Conservation (phyloP, 139 green algal genomes). For the Chlorella vulgaris region DNA sequence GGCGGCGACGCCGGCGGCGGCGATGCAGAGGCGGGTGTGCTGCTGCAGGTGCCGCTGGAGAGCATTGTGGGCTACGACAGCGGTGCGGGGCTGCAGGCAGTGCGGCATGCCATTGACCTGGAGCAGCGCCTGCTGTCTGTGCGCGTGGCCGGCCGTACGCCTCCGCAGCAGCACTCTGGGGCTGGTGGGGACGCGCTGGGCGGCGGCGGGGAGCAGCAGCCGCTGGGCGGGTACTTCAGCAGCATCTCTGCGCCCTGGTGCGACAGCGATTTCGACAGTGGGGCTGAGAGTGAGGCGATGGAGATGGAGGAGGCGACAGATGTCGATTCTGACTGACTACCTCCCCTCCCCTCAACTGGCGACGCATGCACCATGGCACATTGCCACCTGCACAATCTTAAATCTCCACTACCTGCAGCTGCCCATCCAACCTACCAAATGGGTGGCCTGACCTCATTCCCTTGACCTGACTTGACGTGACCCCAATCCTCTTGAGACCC, state of each 20-base stretch:
- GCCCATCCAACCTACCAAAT: too few relatives aligned
- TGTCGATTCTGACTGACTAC: constrained; percentile 37
- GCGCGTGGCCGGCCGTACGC: neutral
- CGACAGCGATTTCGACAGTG: constrained; percentile 50
- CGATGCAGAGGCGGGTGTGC: constrained; percentile 5
- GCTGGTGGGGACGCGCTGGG: neutral
- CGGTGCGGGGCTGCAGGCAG: constrained; percentile 25
- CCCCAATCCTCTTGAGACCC: too few relatives aligned
- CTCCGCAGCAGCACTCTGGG: neutral
- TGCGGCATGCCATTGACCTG: constrained; percentile 40
- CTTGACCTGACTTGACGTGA: too few relatives aligned
- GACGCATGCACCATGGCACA: too few relatives aligned
- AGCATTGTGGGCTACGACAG: constrained; percentile 52
- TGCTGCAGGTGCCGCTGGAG: constrained; percentile 57
- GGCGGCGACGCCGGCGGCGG: neutral
- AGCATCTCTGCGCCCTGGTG: constrained; percentile 14
- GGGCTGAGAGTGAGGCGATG: constrained; percentile 15
- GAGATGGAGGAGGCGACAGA: constrained; percentile 49
- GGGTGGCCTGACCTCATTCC: too few relatives aligned
- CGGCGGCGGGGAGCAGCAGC: neutral
- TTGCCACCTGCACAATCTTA: too few relatives aligned
- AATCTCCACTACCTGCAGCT: too few relatives aligned
- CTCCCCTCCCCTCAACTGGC: constrained; percentile 4
- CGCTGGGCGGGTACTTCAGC: constrained; percentile 20
- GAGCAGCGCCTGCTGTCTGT: constrained; percentile 13